Evolutionary conservation across 495 filamentous ascomycete species (phyloP).

Genomic region (Parathielavia hyrcaniae): DNA sequence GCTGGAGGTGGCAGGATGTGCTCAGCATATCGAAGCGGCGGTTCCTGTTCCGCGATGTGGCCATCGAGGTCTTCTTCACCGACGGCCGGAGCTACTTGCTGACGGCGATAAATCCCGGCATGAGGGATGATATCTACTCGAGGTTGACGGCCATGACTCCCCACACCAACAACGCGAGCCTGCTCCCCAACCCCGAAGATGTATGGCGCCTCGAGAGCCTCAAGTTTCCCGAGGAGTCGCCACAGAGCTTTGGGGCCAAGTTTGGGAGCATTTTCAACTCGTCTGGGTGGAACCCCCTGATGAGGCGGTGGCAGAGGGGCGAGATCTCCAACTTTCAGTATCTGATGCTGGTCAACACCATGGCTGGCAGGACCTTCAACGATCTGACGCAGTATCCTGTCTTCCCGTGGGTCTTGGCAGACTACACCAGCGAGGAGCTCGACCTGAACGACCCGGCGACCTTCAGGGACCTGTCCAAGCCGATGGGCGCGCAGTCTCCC

Average conservation of each 20-base stretch:
- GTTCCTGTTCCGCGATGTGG: constrained; percentile 92
- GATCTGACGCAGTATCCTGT: constrained; percentile 97
- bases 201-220: constrained; percentile 83
- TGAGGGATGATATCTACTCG: constrained; percentile 71
- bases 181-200: constrained; percentile 56
- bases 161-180: constrained; percentile 53
- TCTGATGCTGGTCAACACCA: constrained; percentile 95
- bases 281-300: constrained; percentile 67
- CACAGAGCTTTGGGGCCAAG: constrained; percentile 79
- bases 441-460: constrained; percentile 75
- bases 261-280: constrained; percentile 93
- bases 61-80: constrained; percentile 91
- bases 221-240: constrained; percentile 70
- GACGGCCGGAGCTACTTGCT: constrained; percentile 93
- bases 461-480: constrained; percentile 88
- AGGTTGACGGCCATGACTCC: constrained; percentile 71
- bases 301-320: constrained; percentile 83
- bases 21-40: constrained; percentile 95
- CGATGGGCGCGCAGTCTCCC: constrained; percentile 88
- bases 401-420: constrained; percentile 93
- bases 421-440: constrained; percentile 94
- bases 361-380: constrained; percentile 95
- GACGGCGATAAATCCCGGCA: constrained; percentile 63
- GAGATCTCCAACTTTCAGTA: constrained; percentile 99
- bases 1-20: constrained; percentile 91